Conservation (phyloP, 2,329 filamentous ascomycete species). For the Aspergillus arachidicola region DNA sequence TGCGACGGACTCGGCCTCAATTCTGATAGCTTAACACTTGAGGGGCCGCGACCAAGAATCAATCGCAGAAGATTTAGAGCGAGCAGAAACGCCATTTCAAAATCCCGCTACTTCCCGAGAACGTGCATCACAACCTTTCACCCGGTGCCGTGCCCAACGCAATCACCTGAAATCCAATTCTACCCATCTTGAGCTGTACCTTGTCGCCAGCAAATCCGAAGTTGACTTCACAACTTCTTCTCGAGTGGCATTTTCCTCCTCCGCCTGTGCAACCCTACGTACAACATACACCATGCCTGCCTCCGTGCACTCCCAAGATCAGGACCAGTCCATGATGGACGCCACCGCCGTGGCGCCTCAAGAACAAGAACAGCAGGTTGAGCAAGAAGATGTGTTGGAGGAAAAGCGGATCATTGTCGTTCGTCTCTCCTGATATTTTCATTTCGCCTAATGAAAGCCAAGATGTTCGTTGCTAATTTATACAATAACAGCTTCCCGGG, state of each 20-base stretch:
- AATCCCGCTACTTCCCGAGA: not conserved
- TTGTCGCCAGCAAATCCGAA: not conserved
- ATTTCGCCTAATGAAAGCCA: not conserved
- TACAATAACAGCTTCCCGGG: slow-evolving; percentile 69
- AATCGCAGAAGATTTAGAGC: not conserved
- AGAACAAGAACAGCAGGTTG: slow-evolving; percentile 47
- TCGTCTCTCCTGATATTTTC: slow-evolving; percentile 23
- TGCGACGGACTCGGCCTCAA: slow-evolving; percentile 4
- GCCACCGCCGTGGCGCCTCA: slow-evolving; percentile 24
- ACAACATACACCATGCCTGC: slow-evolving; percentile 35
- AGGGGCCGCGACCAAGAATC: not conserved
- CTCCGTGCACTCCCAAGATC: slow-evolving; percentile 42
- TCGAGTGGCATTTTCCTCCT: not conserved
- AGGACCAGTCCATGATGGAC: slow-evolving; percentile 47
- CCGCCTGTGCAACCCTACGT: not conserved
- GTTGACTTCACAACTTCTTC: not conserved
- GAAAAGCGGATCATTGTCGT: slow-evolving; percentile 66
- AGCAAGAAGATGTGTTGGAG: slow-evolving; percentile 47
- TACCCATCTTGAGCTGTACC: not conserved
- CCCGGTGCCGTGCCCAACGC: not conserved
- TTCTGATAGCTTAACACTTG: not conserved
- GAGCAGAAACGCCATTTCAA: not conserved
- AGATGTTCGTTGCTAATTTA: not conserved
- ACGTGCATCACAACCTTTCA: not conserved
- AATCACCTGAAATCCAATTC: not conserved